Evolutionary conservation across 2,329 filamentous ascomycete genomes (phyloP).

Genomic region (Cercospora sp.): DNA sequence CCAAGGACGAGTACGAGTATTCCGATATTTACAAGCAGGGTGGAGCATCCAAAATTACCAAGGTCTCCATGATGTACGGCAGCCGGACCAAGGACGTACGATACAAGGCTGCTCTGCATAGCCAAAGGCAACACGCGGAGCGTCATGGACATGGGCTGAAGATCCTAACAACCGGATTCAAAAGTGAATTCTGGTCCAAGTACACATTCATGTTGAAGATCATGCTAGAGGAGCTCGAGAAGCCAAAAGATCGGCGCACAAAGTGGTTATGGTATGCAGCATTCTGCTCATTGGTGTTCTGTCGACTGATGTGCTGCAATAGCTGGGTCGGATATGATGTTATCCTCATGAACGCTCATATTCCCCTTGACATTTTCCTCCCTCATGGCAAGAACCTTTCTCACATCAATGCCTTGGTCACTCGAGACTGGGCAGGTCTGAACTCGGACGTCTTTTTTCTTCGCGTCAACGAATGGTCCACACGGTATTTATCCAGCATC

Average conservation of each 20-base stretch:
- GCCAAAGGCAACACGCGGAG: not conserved
- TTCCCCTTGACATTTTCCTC: not conserved
- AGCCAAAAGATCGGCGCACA: not conserved
- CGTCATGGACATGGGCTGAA: not conserved
- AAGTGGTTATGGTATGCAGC: not conserved
- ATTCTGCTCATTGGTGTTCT: not conserved
- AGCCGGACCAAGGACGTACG: not conserved
- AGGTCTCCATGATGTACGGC: not conserved
- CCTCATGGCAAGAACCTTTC: not conserved
- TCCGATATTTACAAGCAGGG: not conserved
- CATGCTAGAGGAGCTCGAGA: not conserved
- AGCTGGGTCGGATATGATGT: not conserved
- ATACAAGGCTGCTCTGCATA: not conserved
- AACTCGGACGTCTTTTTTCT: constrained; percentile 1
- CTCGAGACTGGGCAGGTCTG: not conserved
- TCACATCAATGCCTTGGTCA: not conserved
- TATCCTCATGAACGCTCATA: not conserved
- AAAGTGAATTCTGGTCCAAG: not conserved
- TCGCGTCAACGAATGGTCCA: not conserved
- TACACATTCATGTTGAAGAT: not conserved
- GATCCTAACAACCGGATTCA: not conserved
- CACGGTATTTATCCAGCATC: not conserved
- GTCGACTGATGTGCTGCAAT: not conserved
- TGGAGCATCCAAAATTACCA: not conserved
- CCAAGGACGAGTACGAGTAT: not conserved